phyloP scores from a whole-genome alignment of 305 asterid genomes.

The Solanum aculeatissimum region DNA sequence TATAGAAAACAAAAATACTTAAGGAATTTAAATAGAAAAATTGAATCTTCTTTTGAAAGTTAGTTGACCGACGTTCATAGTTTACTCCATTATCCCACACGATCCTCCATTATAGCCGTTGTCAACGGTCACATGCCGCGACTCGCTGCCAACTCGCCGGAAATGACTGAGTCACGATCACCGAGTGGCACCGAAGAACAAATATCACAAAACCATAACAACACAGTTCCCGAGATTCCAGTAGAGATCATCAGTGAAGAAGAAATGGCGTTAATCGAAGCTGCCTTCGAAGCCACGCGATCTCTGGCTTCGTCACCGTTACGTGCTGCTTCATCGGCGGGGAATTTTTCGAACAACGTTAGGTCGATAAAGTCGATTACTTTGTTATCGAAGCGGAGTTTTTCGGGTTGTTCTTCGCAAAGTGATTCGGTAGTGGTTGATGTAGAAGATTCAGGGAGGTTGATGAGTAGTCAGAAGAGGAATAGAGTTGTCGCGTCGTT shows the following conservation, averaged over 20 bases:
- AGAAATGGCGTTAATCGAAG: constrained; percentile 35
- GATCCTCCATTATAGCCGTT: not conserved
- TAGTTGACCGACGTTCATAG: not conserved
- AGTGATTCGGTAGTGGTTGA: constrained; percentile 19
- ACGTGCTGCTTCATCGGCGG: not conserved
- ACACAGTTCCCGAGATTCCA: constrained; percentile 25
- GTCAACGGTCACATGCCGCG: not conserved
- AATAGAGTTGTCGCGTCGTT: constrained; percentile 27
- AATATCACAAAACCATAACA: not conserved
- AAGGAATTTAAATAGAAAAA: not conserved
- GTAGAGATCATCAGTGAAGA: constrained; percentile 36
- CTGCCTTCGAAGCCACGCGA: constrained; percentile 31
- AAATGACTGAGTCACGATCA: not conserved
- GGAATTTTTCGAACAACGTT: constrained; percentile 9
- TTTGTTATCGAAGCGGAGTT: constrained; percentile 38
- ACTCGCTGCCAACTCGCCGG: not conserved
- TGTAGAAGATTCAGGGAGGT: constrained; percentile 53
- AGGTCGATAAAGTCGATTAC: constrained; percentile 44
- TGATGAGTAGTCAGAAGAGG: constrained; percentile 22
- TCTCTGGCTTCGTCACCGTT: not conserved
- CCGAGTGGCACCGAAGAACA: not conserved
- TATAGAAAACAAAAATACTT: not conserved
- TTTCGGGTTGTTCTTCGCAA: constrained; percentile 27
- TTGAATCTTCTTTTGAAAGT: not conserved
- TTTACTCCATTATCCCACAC: not conserved